A percentile compares a stretch with the other conserved stretches of the same genome.
These are phyloP conservation scores for Pseudogymnoascus sp. DNA, from an alignment of 2,329 filamentous ascomycete genomes.

Conservation along the genomic window DNA sequence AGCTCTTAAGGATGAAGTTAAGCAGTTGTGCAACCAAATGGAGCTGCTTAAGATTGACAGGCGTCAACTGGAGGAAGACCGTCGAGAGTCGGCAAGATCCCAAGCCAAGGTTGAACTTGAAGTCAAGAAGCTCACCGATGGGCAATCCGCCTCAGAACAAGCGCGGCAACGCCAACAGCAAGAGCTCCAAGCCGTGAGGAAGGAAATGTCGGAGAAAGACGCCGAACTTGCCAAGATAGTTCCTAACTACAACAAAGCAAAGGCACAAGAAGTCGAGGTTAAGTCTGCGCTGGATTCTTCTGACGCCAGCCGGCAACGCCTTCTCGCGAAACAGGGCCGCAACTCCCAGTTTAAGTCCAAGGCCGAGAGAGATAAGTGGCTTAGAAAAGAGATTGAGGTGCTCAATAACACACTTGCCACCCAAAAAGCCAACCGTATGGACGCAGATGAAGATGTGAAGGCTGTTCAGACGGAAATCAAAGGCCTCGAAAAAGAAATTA, in stretches of 20 bases:
- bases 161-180: constrained; percentile 62
- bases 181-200: constrained; percentile 64
- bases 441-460: constrained; percentile 75
- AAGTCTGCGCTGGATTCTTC: constrained; percentile 68
- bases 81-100: constrained; percentile 69
- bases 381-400: constrained; percentile 73
- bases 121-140: constrained; percentile 74
- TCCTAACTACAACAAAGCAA: constrained; percentile 68
- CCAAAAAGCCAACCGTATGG: constrained; percentile 76
- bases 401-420: constrained; percentile 68
- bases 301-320: constrained; percentile 65
- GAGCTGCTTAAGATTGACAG: constrained; percentile 81
- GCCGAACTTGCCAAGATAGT: constrained; percentile 65
- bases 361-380: constrained; percentile 75
- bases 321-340: constrained; percentile 88
- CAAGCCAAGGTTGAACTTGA: constrained; percentile 83
- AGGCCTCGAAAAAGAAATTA: constrained; percentile 65
- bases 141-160: constrained; percentile 70
- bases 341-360: constrained; percentile 84
- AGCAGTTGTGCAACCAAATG: constrained; percentile 71
- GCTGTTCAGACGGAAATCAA: constrained; percentile 65
- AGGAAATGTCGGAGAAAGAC: constrained; percentile 70
- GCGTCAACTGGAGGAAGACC: constrained; percentile 80
- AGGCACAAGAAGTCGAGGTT: constrained; percentile 63
- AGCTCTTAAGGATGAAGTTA: constrained; percentile 70